Percentiles rank a stretch among this genome's conserved stretches.
These are phyloP conservation scores for Cystobasidium pallidum DNA, from an alignment of 1,284 basidiomycete species.

Conservation along the genomic window DNA sequence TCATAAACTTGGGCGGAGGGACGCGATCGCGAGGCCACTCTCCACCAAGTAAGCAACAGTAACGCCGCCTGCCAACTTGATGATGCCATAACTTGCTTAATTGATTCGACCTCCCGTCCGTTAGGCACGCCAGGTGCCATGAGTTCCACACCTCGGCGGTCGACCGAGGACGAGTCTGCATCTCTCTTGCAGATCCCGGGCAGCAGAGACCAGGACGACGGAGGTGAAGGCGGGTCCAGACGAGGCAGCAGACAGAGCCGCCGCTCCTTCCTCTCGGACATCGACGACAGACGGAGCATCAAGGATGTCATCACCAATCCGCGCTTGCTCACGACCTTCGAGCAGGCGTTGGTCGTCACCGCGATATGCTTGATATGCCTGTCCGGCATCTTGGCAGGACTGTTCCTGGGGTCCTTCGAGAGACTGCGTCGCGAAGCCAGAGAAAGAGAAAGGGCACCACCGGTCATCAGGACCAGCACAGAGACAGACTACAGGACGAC, in stretches of 20 bases:
- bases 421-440: slow-evolving; percentile 65
- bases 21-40: no score
- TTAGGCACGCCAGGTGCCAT: neutral
- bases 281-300: slow-evolving; percentile 38
- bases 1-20: no score
- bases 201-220: slow-evolving; percentile 5
- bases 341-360: slow-evolving; percentile 76
- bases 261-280: slow-evolving; percentile 27
- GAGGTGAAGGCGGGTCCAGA: neutral
- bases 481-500: slow-evolving; percentile 56
- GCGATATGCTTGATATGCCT: slow-evolving; percentile 77
- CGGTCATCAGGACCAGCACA: slow-evolving; percentile 51
- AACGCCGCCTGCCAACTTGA: no score
- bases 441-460: slow-evolving; percentile 69
- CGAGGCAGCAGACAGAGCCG: slow-evolving; percentile 17
- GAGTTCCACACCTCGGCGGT: slow-evolving; percentile 1
- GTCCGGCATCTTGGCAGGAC: slow-evolving; percentile 82
- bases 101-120: neutral
- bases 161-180: slow-evolving; percentile 29
- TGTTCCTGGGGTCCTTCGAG: slow-evolving; percentile 62
- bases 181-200: slow-evolving; percentile 24
- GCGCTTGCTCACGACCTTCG: slow-evolving; percentile 79
- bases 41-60: no score
- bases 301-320: slow-evolving; percentile 54
- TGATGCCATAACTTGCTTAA: neutral